Percentiles rank a stretch among this genome's conserved stretches.
phyloP scores from a whole-genome alignment of 2,329 filamentous ascomycete genomes.

The Calonectria naviculata region DNA sequence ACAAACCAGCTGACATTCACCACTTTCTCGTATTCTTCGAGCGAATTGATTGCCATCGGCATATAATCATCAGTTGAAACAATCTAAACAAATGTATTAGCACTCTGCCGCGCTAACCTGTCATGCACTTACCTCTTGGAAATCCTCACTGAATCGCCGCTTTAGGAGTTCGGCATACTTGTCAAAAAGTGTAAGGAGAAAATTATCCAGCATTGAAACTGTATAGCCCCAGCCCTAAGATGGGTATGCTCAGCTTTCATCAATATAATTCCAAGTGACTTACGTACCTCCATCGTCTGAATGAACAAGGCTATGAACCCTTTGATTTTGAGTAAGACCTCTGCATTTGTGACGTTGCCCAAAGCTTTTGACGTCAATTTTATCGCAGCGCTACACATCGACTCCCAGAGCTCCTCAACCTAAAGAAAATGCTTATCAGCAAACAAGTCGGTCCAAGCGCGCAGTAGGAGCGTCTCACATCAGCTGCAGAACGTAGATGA shows the following conservation, averaged over 20 bases:
- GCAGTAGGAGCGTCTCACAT: slow-evolving; percentile 66
- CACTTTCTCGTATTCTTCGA: slow-evolving; percentile 95
- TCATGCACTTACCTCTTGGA: slow-evolving; percentile 76
- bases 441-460: neutral
- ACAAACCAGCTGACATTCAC: slow-evolving; percentile 96
- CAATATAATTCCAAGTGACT: slow-evolving; percentile 72
- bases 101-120: neutral
- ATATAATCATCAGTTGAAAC: slow-evolving; percentile 98
- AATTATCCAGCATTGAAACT: slow-evolving; percentile 81
- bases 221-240: slow-evolving; percentile 90
- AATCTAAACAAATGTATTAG: slow-evolving; percentile 57
- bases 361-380: slow-evolving; percentile 84
- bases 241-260: slow-evolving; percentile 77
- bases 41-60: slow-evolving; percentile 95
- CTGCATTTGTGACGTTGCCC: slow-evolving; percentile 84
- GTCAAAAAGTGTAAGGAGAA: slow-evolving; percentile 89
- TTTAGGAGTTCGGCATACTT: slow-evolving; percentile 95
- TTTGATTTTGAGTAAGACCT: slow-evolving; percentile 93
- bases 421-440: slow-evolving; percentile 46
- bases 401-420: slow-evolving; percentile 99
- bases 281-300: slow-evolving; percentile 91
- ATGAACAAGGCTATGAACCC: slow-evolving; percentile 94
- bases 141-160: slow-evolving; percentile 92
- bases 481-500: slow-evolving; percentile 82
- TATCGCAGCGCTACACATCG: slow-evolving; percentile 92